Base-by-base conservation (phyloP, 1,284 basidiomycete genomes). In the Ganoderma sinense region DNA sequence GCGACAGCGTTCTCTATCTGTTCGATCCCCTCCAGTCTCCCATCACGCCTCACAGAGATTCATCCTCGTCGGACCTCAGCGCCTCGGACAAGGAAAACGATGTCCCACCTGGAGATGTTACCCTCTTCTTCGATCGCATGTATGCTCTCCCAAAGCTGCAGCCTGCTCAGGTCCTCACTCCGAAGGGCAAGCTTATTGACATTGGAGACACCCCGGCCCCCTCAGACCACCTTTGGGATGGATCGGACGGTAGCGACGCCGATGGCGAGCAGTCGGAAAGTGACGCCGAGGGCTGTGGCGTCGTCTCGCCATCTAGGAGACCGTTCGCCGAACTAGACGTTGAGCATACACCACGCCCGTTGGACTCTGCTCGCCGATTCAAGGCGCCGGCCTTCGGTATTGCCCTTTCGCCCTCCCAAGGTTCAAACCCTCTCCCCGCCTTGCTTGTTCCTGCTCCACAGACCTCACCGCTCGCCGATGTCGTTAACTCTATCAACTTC, bases 51-150 rank as follows among this genome's bases (percentile, higher is more conserved):
- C 73, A 71, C n/a, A 74, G 77, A 48, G 74, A 75, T 43, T 67
- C 59, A 13, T 73, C 75, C 4, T 77, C 78, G 18, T 77, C 79
- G 2, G 81, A 80, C 20, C 84, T 85, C 1, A 76, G 77, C 43
- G 73, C 74, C 10, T 80, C 80, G 0, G 88, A 90, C 84, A 91
- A 91, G 83, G 89, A 91, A 78, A 91, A 91, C 78, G 77, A 84
- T 55, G 77, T 70, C 18, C 83, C 83, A 4, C 77, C 79, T 23
- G 80, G 84, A 56, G 82, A 84, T 23, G 78, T 87, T 69, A 84
- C 83, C 31, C 81, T 83, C 16, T 87, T 88, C 77, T 89, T 89
- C 76, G 84, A 82, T 70, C 82, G 83, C 31, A 79, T 83, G 5
- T 80, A 80, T 67, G 84, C 81, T 60, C 73, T 75, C 18, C 67